Percentiles rank a stretch among this genome's conserved stretches.
These are phyloP conservation scores for Actinomortierella wolfii DNA, from an alignment of 371 early-diverging fungal genomes.

Conservation along the genomic window DNA sequence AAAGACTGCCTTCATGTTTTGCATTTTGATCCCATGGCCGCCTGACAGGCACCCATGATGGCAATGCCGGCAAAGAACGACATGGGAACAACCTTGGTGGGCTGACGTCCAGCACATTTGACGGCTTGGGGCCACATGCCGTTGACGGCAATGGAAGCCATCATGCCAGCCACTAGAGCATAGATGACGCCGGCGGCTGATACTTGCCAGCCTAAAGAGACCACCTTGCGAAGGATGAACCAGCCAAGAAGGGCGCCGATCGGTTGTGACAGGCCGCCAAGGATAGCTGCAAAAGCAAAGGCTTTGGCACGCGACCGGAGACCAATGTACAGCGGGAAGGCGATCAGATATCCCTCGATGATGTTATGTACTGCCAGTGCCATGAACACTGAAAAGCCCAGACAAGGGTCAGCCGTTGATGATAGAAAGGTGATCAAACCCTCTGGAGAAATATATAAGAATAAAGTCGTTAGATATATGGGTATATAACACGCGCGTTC, in stretches of 20 bases:
- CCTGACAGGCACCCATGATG: conserved; percentile 51
- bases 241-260: conserved; percentile 66
- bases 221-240: conserved; percentile 50
- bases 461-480: not conserved
- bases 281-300: conserved; percentile 63
- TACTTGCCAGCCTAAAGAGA: conserved; percentile 47
- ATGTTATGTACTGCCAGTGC: conserved; percentile 83
- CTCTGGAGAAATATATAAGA: conserved; percentile 48
- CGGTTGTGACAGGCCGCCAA: conserved; percentile 74
- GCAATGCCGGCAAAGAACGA: conserved; percentile 60
- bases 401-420: conserved; percentile 60
- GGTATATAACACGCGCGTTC: too few species aligned
- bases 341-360: conserved; percentile 81
- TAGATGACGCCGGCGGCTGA: conserved; percentile 57
- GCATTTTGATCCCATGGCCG: conserved; percentile 39
- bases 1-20: conserved; percentile 1
- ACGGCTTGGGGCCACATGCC: conserved; percentile 64
- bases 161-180: conserved; percentile 71
- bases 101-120: conserved; percentile 47
- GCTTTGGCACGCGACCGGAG: conserved; percentile 62
- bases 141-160: conserved; percentile 63
- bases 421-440: conserved; percentile 81
- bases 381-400: conserved; percentile 73
- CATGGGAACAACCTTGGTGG: conserved; percentile 47
- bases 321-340: conserved; percentile 74